Conservation (phyloP, 306 rosid genomes). For the Acacia melanoxylon region DNA sequence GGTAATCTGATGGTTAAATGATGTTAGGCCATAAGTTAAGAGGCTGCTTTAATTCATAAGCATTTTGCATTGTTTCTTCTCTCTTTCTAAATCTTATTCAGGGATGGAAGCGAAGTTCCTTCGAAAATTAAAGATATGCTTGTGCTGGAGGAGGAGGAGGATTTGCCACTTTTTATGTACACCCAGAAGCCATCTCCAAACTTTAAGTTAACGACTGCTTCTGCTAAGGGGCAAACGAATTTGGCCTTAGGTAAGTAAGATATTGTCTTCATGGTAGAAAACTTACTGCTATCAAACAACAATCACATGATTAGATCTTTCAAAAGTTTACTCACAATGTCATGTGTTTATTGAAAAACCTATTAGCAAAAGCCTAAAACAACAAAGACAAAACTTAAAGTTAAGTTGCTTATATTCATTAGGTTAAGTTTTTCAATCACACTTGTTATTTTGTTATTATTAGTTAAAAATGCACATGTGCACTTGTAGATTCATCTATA, state of each 20-base stretch:
- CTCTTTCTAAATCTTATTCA: slow-evolving; percentile 27
- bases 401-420: no score
- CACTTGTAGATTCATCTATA: no score
- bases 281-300: background rate
- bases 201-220: slow-evolving; percentile 21
- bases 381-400: no score
- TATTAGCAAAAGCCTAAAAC: background rate
- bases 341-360: background rate
- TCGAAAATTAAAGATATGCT: slow-evolving; percentile 31
- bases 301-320: background rate
- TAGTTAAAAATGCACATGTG: no score
- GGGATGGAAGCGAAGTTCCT: slow-evolving; percentile 30
- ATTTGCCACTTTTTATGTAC: slow-evolving; percentile 57
- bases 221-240: slow-evolving; percentile 24
- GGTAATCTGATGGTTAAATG: slow-evolving; percentile 26
- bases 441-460: no score
- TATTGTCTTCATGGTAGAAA: background rate
- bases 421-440: no score
- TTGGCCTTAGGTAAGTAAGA: slow-evolving; percentile 52
- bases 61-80: background rate
- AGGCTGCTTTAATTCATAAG: background rate
- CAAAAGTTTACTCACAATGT: background rate
- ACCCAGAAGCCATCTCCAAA: slow-evolving; percentile 36
- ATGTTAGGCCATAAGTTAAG: background rate
- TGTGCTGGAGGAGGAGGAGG: slow-evolving; percentile 35